Base-by-base conservation (phyloP, 75 land plant genomes). In the Pinus taeda region DNA sequence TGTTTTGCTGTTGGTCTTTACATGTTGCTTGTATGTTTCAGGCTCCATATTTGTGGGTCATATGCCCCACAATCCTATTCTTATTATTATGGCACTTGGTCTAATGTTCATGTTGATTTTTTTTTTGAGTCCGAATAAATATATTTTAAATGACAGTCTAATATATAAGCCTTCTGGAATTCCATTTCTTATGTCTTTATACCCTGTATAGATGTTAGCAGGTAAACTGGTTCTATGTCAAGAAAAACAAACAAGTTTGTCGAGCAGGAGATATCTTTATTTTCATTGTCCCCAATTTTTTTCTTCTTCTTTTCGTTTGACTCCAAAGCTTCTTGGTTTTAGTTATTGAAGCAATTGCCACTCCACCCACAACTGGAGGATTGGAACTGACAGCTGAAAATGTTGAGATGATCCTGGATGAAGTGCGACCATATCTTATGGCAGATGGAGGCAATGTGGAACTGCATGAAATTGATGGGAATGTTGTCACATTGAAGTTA, bases 371-470 rank as follows among this genome's bases (percentile, higher is more conserved):
- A n/a, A 69, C 49, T 69, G 72, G 55, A 69, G 72, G 72, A 30
- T 69, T 69, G 72, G 72, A 95, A 57, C 42, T 96, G 69, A 96
- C 99, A 29, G 99, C 90, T 60, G 98, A 96, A 71, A 94, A 92
- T 85, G 95, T 96, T 65, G 99, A 96, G 83, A 81, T 76, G 85
- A 93, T 96, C 2, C 75, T 96, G 87, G 99, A 96, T 60, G 90
- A 90, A 76, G 98, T 96, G 30, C 77, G 98, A 66, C 99, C 99
- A 53, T 82, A 93, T 66, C 81, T 96, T 33, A 94, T 94, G 93
- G 97, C 93, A 6, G 98, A 96, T 77, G 99, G 99, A 75, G 99
- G 99, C 18, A 94, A 96, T 80, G 99, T 96, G n/a, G 97, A 83
- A 15, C 73, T 96, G 77, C 88, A 93, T 75, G 99, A 96, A 77